Evolutionary conservation across 1,139 yeast species (phyloP), one percentile per base, ranked within the genome.

Genomic region (Saccharomyces hybrid): DNA sequence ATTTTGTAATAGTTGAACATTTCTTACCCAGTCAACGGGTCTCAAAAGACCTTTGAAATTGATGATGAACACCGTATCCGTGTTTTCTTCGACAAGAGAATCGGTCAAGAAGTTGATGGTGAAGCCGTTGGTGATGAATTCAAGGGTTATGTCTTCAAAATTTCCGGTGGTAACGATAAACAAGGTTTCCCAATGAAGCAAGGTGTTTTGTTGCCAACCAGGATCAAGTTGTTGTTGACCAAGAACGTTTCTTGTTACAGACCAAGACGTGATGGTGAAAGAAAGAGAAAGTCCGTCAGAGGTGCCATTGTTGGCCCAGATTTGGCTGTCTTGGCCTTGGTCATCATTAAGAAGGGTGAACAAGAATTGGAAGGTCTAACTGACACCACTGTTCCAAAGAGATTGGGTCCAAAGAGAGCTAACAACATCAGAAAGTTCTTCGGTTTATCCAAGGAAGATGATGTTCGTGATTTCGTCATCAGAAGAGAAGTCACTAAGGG

Each of bases 121-220:
- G 99, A 93, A 81, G 79, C 89, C 67, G 87, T 93, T 72, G 96
- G 96, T 74, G 99, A 95, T 73, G 98, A 91, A 81, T 91, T 91
- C 95, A 91, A 90, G 81, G 99, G 99, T 74, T 93, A 93, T 91
- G 79, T 90, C 76, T 91, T 93, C 88, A 93, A 85, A 84, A 91
- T 93, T 78, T 81, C 98, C 71, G 99, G 99, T 76, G 99, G 99
- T 86, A 95, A 95, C 88, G 99, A 93, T 83, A 93, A 93, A 83
- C 99, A 93, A 84, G 99, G 99, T 83, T 95, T 93, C 97, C 98
- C 99, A 81, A 93, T 95, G 99, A 93, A 91, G 81, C 99, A 93
- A 82, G 97, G 97, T 86, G 99, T 93, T 68, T 83, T 93, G 85
- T 95, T 89, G 83, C 98, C 99, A 80, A 89, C 95, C 85, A 95